Base-by-base conservation (phyloP, 345 rosid species). In the Arabis alpina region DNA sequence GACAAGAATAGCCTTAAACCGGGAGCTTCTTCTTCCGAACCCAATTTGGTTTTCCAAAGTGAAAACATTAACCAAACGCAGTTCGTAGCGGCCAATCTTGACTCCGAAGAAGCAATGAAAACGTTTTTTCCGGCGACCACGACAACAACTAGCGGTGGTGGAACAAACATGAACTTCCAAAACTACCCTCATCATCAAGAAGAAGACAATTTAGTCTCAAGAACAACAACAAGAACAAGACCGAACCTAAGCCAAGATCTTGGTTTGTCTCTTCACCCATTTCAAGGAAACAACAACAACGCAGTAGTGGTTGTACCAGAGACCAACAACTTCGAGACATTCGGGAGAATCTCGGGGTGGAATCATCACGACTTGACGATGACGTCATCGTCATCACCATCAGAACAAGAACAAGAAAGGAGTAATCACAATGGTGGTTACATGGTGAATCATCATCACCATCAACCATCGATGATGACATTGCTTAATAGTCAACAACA, bases 91-190 rank as follows among this genome's bases (percentile, higher is more conserved):
- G 77, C 70, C n/a, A 56, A 59, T 56, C 73, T 86, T 40, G 83
- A 83, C 61, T 72, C 75, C 45, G 82, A 79, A 63, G 68, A 89
- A 19, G 77, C 86, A 16, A 80, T 89, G 81, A 88, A 82, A 77
- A 82, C 86, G 37, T 86, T 90, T 66, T 88, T 90, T 66, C 93
- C 92, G 1, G 72, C 86, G 32, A 86, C 85, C 70, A 78, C 87
- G 30, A 40, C 85, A 1, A 48, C 82, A 28, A 70, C 43, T 2
- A 59, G 51, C 11, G 59, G 50, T 6, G 66, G 64, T 9, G 67
- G 66, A 9, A 49, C 52, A 24, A 65, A 57, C 12, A 77, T 86
- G 76, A 78, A 77, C 54, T 89, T 87, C 70, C 85, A 83, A 53
- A 78, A 77, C 80, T 88, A 88, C 73, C 84, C 85, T 45, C 76